Conservation (phyloP, 176 grass and related monocot genomes). For the Triticum urartu region DNA sequence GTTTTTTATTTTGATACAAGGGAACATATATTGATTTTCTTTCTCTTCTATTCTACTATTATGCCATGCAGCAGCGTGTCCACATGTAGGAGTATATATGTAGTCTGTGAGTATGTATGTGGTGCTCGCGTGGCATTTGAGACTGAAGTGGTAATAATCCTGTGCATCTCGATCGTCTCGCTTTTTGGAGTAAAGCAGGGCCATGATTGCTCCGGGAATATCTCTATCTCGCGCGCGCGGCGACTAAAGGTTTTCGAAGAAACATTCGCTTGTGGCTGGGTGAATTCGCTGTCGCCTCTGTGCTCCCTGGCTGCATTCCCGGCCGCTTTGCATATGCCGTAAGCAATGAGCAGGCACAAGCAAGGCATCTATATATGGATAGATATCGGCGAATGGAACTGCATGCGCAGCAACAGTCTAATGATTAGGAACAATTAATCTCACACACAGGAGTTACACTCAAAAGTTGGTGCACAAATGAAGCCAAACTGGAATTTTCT, state of each 20-base stretch:
- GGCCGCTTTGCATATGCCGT: constrained; percentile 37
- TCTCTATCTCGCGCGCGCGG: constrained; percentile 57
- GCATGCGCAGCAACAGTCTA: constrained; percentile 29
- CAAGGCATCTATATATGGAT: constrained; percentile 38
- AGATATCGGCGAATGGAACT: constrained; percentile 3
- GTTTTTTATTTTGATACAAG: too few species aligned
- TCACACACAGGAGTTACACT: neutral
- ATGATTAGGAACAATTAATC: constrained; percentile 41
- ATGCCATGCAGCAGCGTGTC: too few species aligned
- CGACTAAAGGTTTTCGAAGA: constrained; percentile 32
- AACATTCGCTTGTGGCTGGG: constrained; percentile 38
- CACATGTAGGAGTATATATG: too few species aligned
- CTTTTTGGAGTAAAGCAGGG: constrained; percentile 50
- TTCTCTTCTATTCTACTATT: too few species aligned
- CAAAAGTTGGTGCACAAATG: neutral
- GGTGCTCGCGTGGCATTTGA: neutral
- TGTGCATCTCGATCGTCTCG: constrained; percentile 36
- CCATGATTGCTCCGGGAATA: constrained; percentile 67
- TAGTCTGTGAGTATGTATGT: too few species aligned
- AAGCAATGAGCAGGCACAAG: neutral
- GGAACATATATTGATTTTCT: too few species aligned
- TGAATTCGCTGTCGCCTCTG: constrained; percentile 42
- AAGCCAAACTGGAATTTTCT: constrained; percentile 43
- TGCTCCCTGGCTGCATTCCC: constrained; percentile 3
- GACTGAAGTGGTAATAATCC: constrained; percentile 45